Evolutionary conservation across 1,284 basidiomycete genomes (phyloP).

Genomic region (Cutaneotrichosporon arboriforme): DNA sequence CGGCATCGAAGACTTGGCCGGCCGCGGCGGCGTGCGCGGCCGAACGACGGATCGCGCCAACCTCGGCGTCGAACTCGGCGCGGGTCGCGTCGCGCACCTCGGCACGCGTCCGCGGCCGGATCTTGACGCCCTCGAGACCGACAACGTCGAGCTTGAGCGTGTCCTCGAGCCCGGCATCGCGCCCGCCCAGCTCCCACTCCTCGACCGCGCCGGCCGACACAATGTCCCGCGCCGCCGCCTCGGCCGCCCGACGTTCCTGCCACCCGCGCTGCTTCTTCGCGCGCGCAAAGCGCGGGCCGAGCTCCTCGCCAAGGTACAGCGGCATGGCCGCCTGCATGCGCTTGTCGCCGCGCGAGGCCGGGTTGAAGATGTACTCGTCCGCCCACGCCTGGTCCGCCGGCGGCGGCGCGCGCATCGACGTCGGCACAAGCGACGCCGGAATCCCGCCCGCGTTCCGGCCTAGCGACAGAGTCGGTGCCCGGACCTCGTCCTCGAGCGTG

Average conservation of each 20-base stretch:
- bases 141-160: constrained; percentile 22
- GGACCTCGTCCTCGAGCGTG: constrained; percentile 14
- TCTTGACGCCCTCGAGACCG: constrained; percentile 33
- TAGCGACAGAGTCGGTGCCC: constrained; percentile 14
- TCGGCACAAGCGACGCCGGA: constrained; percentile 13
- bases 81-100: constrained; percentile 42
- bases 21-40: constrained; percentile 14
- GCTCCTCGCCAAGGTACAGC: constrained; percentile 44
- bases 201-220: constrained; percentile 23
- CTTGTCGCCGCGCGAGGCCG: constrained; percentile 6
- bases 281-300: constrained; percentile 42
- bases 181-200: constrained; percentile 36
- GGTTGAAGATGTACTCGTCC: constrained; percentile 25
- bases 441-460: constrained; percentile 3
- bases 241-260: constrained; percentile 27
- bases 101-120: constrained; percentile 33
- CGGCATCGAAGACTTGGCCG: constrained; percentile 20
- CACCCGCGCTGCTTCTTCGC: constrained; percentile 35
- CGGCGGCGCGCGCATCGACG: constrained; percentile 24
- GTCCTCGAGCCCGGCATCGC: constrained; percentile 34
- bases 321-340: constrained; percentile 43
- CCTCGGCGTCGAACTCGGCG: constrained; percentile 29
- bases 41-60: constrained; percentile 20
- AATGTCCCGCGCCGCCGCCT: constrained; percentile 20
- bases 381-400: constrained; percentile 21